These are phyloP conservation scores for Dissophora globulifera DNA, from an alignment of 192 early-diverging fungal genomes.

Conservation along the genomic window DNA sequence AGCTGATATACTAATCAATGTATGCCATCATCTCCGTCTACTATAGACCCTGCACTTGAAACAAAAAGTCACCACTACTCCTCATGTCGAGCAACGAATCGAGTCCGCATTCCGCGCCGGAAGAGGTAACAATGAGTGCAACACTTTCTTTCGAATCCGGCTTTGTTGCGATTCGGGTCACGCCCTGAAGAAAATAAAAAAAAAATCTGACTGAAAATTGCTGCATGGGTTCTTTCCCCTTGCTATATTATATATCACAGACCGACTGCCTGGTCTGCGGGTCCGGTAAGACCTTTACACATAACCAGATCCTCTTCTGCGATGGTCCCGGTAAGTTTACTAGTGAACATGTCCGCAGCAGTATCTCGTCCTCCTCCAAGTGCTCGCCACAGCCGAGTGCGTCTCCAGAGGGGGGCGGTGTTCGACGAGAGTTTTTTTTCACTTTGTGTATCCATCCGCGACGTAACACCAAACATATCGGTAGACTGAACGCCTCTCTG, in stretches of 20 bases:
- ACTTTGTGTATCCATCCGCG: too few species aligned
- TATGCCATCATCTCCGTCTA: too few species aligned
- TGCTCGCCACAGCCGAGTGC: too few species aligned
- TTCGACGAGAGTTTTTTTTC: too few species aligned
- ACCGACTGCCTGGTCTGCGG: constrained; percentile 60
- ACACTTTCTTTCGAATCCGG: neutral
- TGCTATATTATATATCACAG: too few species aligned
- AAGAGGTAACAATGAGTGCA: constrained; percentile 37
- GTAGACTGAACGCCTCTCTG: too few species aligned
- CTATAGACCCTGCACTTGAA: neutral
- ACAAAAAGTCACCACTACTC: neutral
- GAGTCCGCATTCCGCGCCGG: constrained; percentile 34
- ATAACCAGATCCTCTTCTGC: constrained; percentile 63
- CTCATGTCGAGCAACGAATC: constrained; percentile 44
- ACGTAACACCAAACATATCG: too few species aligned
- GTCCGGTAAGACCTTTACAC: constrained; percentile 50
- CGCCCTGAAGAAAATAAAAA: neutral
- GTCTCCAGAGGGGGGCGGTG: too few species aligned
- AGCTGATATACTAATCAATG: too few species aligned
- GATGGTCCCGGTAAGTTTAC: constrained; percentile 58
- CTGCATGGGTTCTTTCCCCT: too few species aligned
- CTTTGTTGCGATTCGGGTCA: constrained; percentile 4
- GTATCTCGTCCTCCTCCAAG: too few species aligned
- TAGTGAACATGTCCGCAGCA: constrained; percentile 3
- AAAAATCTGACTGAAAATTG: too few species aligned